Evolutionary conservation across 768 basidiomycete genomes (phyloP), one percentile per base, ranked within the genome.

Genomic region (Porpolomopsis calyptriformis): DNA sequence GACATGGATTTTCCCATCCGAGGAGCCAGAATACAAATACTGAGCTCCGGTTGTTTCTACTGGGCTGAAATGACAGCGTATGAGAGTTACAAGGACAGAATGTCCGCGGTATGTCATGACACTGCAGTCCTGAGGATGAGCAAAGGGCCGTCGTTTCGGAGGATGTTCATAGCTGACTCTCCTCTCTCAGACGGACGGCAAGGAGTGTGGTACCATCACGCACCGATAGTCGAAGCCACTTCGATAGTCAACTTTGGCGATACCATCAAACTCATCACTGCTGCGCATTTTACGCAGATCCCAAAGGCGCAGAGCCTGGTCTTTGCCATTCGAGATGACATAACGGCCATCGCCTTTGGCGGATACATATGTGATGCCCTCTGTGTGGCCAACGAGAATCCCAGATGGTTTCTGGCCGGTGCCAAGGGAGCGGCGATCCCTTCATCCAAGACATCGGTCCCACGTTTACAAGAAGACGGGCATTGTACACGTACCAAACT

Each of bases 271-370:
- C 35, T 91, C 82, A 14, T 68, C 60, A 55, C 74, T 82, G 49
- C 71, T 80, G 34, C 81, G 72, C 94, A 98, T 97, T 64, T 84
- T 91, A 40, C 94, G 80, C 37, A 97, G 67, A 64, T 98, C 94
- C 86, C 94, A 97, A 19, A 97, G 64, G 5, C 91, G 80, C 41
- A 91, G 68, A 1, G 86, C 78, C 55, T 98, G 93, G 59, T 98
- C 94, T 64, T 98, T 98, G 29, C 91, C 91, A 56, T 98, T 98
- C 14, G 89, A 92, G 37, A 98, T 82, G 38, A 94, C 69, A 59
- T 97, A 97, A 49, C 94, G 81, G 7, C 94, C 94, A 57, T 98
- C 94, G 4, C 94, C 94, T 56, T 96, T 97, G 1, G 94, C 84
- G 26, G 90, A 85, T 11, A 96, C 91, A 52, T 89, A 88, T 4